phyloP scores from a whole-genome alignment of 164 flowering plant species.

The Sedum album region DNA sequence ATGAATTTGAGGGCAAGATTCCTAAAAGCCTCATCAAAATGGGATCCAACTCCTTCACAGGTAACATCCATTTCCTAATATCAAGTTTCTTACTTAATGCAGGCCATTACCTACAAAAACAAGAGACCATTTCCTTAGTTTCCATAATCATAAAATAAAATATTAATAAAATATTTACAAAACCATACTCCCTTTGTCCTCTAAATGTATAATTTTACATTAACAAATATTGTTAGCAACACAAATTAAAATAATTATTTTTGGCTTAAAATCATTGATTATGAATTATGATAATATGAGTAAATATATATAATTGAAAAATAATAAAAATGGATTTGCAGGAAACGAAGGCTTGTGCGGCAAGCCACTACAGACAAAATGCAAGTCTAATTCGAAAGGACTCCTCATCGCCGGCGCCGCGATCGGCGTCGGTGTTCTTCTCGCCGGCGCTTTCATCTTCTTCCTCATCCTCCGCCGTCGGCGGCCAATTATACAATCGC shows the following conservation, averaged over 20 bases:
- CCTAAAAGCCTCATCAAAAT: constrained; percentile 30
- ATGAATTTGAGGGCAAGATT: constrained; percentile 48
- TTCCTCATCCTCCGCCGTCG: constrained; percentile 3
- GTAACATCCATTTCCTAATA: constrained; percentile 19
- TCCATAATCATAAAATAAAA: not conserved
- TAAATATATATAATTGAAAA: not conserved
- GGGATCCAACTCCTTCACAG: constrained; percentile 29
- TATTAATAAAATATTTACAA: too few species aligned
- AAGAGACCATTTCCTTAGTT: not conserved
- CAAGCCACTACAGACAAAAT: constrained; percentile 26
- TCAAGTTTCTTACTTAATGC: not conserved
- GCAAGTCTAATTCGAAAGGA: constrained; percentile 17
- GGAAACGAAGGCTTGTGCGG: constrained; percentile 41
- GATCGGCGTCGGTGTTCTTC: not conserved
- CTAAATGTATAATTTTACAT: too few species aligned
- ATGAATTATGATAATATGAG: not conserved
- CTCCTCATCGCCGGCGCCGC: constrained; percentile 11
- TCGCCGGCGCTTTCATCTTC: not conserved
- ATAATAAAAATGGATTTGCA: constrained; percentile 10
- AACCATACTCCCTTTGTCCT: too few species aligned
- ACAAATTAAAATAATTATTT: too few species aligned
- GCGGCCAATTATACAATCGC: not conserved
- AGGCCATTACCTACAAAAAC: not conserved
- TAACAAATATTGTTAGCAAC: too few species aligned
- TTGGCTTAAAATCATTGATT: too few species aligned